These are phyloP conservation scores for Fusarium keratoplasticum DNA, from an alignment of 2,329 filamentous ascomycete species.

Conservation along the genomic window DNA sequence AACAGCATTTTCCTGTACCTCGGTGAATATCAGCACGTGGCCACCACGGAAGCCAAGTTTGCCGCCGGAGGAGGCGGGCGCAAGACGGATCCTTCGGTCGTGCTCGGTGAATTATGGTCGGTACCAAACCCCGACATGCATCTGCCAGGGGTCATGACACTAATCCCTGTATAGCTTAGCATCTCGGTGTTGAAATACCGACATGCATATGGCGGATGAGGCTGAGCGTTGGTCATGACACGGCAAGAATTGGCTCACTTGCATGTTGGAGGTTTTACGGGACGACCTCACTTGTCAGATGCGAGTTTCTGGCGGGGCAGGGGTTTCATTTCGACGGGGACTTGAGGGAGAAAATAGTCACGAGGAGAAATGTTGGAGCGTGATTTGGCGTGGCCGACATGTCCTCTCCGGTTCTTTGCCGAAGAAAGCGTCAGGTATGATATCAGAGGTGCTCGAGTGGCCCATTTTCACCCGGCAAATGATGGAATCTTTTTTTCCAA, in stretches of 20 bases:
- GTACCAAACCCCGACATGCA: conserved; percentile 11
- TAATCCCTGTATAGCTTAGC: not conserved
- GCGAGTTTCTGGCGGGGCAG: not conserved
- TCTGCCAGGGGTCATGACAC: not conserved
- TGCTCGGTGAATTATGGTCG: conserved; percentile 10
- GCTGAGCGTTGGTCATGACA: not conserved
- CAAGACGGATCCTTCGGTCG: not conserved
- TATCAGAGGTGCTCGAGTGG: not conserved
- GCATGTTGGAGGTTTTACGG: not conserved
- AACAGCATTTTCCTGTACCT: not conserved
- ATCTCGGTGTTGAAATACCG: conserved; percentile 19
- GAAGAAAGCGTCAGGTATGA: not conserved
- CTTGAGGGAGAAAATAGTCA: not conserved
- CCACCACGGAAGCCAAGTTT: not conserved
- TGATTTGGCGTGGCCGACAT: not conserved
- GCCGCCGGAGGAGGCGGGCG: not conserved
- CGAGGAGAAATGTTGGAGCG: not conserved
- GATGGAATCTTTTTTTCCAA: not conserved
- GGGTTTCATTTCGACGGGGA: not conserved
- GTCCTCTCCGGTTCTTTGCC: not conserved
- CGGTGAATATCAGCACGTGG: not conserved
- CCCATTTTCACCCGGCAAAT: not conserved
- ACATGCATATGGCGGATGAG: conserved; percentile 15
- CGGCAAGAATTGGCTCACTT: not conserved
- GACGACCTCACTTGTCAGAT: not conserved